phyloP scores from a whole-genome alignment of 306 rosid genomes.

The cucumber (Cucumis sativus) region Cucumber_9930_V3 NC_026655.2:6015001-6015500 shows the following conservation, averaged over 20 bases:
- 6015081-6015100: neutral
- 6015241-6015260: neutral
- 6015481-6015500: neutral
- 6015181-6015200: slow-evolving; percentile 44
- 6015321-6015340: slow-evolving; percentile 33
- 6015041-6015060: neutral
- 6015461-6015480: neutral
- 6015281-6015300: slow-evolving; percentile 1
- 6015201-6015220: slow-evolving; percentile 44
- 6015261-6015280: neutral
- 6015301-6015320: neutral
- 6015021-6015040: neutral
- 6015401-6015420: slow-evolving; percentile 35
- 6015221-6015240: slow-evolving; percentile 1
- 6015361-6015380: slow-evolving; percentile 43
- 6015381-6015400: slow-evolving; percentile 49
- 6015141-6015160: slow-evolving; percentile 38
- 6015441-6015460: neutral
- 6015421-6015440: slow-evolving; percentile 14
- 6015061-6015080: neutral
- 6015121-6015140: slow-evolving; percentile 47
- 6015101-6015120: slow-evolving; percentile 37
- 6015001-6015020: neutral
- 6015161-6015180: slow-evolving; percentile 52
- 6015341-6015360: slow-evolving; percentile 46